Percentiles rank a stretch among this genome's conserved stretches.
These are phyloP conservation scores for Candida sanyiensis DNA, from an alignment of 805 yeast genomes.

Conservation along the genomic window DNA sequence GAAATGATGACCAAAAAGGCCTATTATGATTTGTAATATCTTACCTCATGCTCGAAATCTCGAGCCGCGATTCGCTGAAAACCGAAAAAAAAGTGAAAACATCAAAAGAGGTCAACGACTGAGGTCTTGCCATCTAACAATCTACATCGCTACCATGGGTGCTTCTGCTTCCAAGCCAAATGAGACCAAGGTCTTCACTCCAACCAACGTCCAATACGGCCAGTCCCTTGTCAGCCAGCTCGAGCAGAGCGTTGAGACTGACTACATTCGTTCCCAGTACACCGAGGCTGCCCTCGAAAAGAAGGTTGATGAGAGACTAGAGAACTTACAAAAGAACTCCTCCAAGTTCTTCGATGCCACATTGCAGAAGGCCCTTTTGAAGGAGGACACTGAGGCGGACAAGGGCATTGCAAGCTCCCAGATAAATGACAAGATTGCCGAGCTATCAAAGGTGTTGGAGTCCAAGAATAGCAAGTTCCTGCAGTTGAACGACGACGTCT, in stretches of 20 bases:
- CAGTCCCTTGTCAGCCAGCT: constrained; percentile 58
- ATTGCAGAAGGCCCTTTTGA: constrained; percentile 37
- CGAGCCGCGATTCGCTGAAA: background rate
- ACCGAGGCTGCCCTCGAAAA: constrained; percentile 63
- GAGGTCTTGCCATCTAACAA: background rate
- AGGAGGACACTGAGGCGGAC: constrained; percentile 29
- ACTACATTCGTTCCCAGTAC: constrained; percentile 64
- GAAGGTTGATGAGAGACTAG: constrained; percentile 53
- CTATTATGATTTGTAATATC: background rate
- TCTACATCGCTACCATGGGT: constrained; percentile 40
- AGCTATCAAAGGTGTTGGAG: constrained; percentile 33
- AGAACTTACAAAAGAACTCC: constrained; percentile 48
- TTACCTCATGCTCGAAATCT: background rate
- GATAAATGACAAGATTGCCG: constrained; percentile 38
- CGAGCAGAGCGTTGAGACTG: constrained; percentile 58
- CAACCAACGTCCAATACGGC: constrained; percentile 65
- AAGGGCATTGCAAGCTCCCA: constrained; percentile 26
- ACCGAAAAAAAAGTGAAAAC: constrained; percentile 3
- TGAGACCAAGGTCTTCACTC: constrained; percentile 60
- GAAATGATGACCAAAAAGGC: background rate
- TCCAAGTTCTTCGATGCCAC: constrained; percentile 45
- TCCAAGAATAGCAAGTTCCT: constrained; percentile 31
- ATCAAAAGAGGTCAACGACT: background rate
- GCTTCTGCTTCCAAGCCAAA: constrained; percentile 51
- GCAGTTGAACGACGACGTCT: constrained; percentile 35